These are phyloP conservation scores for Hypoxylon sp. DNA, from an alignment of 2,329 filamentous ascomycete genomes.

Conservation along the genomic window DNA sequence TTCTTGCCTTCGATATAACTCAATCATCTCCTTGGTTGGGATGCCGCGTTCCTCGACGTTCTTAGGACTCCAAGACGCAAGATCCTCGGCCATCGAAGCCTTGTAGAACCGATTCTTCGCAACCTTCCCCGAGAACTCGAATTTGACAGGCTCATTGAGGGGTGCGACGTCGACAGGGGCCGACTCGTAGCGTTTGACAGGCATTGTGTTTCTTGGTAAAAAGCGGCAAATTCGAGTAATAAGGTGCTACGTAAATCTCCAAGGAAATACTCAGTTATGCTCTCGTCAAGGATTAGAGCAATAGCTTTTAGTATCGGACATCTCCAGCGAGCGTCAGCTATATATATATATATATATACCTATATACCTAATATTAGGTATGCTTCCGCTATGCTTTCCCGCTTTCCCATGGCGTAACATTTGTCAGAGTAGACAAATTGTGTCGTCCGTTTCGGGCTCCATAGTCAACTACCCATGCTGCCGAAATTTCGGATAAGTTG, in stretches of 20 bases:
- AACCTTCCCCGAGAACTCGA: slow-evolving; percentile 66
- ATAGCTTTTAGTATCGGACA: background rate
- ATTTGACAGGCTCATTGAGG: slow-evolving; percentile 63
- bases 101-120: slow-evolving; percentile 78
- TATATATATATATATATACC: slow-evolving; percentile 10
- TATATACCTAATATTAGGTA: background rate
- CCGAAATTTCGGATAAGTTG: background rate
- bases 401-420: background rate
- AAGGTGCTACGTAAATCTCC: background rate
- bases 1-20: slow-evolving; percentile 63
- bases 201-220: slow-evolving; percentile 33
- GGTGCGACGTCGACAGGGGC: slow-evolving; percentile 50
- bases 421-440: slow-evolving; percentile 10
- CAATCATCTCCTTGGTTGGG: slow-evolving; percentile 60
- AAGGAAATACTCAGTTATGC: background rate
- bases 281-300: background rate
- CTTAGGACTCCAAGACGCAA: slow-evolving; percentile 72
- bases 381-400: background rate
- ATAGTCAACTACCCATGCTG: background rate
- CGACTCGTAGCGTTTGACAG: slow-evolving; percentile 44
- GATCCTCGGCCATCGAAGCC: slow-evolving; percentile 75
- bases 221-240: background rate
- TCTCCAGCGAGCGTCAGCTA: background rate
- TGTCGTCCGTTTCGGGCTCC: slow-evolving; percentile 1
- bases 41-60: slow-evolving; percentile 65